Conservation (phyloP, 352 stramenopile species). For the Phytopythium helicoides region DNA sequence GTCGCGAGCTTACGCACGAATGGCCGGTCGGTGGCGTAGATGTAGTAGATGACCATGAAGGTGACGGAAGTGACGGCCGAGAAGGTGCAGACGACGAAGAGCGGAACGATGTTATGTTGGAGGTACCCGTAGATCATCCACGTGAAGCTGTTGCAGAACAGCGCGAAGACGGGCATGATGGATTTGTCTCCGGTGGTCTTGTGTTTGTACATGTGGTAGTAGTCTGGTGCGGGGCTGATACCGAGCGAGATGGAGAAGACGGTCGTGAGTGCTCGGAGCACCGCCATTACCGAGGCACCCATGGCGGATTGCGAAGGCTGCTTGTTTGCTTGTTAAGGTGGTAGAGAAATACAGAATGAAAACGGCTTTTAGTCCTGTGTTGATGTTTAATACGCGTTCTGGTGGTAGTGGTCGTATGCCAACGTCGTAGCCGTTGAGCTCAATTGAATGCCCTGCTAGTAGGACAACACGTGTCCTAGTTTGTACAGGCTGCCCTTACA, state of each 20-base stretch:
- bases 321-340: no score
- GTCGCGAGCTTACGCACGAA: no score
- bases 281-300: not conserved
- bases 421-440: no score
- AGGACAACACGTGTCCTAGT: no score
- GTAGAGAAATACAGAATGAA: no score
- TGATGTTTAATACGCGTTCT: no score
- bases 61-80: conserved; percentile 15
- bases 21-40: conserved; percentile 18
- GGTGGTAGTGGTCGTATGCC: no score
- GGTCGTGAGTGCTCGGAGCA: conserved; percentile 30
- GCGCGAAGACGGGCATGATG: conserved; percentile 21
- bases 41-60: conserved; percentile 29
- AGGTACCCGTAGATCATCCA: conserved; percentile 40
- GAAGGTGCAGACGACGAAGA: conserved; percentile 26
- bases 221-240: conserved; percentile 25
- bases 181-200: conserved; percentile 27
- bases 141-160: conserved; percentile 34
- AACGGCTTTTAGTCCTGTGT: no score
- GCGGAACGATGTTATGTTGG: conserved; percentile 26
- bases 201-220: conserved; percentile 27
- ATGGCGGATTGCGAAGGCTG: no score
- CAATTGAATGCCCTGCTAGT: no score
- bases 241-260: conserved; percentile 21
- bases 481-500: no score